Evolutionary conservation across 805 yeast genomes (phyloP).

Genomic region (Teunomyces cretensis): DNA sequence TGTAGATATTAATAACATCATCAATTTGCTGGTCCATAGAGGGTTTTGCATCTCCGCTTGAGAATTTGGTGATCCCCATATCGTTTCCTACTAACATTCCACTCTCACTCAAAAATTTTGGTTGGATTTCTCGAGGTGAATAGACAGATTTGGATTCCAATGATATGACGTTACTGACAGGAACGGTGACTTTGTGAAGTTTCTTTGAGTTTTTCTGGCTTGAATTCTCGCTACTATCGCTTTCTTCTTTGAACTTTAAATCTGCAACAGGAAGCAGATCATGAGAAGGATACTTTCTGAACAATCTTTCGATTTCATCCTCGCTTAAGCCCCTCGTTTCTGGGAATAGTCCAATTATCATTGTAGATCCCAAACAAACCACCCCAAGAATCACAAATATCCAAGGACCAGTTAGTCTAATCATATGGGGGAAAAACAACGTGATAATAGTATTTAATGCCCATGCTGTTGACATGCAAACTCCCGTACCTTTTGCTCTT

Average conservation of each 20-base stretch:
- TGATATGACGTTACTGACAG: not conserved
- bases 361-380: constrained; percentile 28
- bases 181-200: not conserved
- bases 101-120: not conserved
- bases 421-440: constrained; percentile 39
- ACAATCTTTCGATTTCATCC: constrained; percentile 19
- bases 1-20: not conserved
- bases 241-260: not conserved
- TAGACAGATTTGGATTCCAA: not conserved
- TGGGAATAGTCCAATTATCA: constrained; percentile 37
- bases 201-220: no score
- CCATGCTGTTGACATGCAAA: constrained; percentile 51
- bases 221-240: not conserved
- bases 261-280: no score
- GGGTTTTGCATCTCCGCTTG: not conserved
- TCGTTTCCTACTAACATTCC: not conserved
- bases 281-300: not conserved
- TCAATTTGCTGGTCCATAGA: not conserved
- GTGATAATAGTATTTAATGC: constrained; percentile 34
- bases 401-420: constrained; percentile 37
- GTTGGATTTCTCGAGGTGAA: not conserved
- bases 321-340: constrained; percentile 40
- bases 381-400: constrained; percentile 40
- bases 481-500: constrained; percentile 46
- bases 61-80: not conserved